Base-by-base conservation (phyloP, 106 monocot genomes). In the Dendrobium chrysotoxum region DNA sequence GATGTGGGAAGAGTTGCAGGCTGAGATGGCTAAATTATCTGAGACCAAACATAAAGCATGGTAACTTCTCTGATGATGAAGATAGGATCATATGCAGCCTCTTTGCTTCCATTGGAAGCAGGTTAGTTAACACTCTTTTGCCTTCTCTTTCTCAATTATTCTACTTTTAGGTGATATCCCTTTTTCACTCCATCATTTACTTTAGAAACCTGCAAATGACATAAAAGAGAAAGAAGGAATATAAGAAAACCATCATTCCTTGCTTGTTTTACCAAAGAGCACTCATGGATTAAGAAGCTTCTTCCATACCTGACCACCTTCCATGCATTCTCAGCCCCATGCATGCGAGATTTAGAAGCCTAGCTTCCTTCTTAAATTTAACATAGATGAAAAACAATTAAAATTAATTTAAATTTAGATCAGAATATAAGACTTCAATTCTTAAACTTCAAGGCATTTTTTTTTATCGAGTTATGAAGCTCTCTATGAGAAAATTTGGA, bases 1-100 rank as follows among this genome's bases (percentile, higher is more conserved):
- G 91, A 79, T 91, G 91, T 81, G 91, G 91, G 70, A 91, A 91
- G 82, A 91, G 91, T 70, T 91, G 91, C 82, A 91, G 91, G 80
- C 76, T 91, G 42, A 84, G 91, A 75, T 91, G 91, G 86, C 80
- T 83, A 17, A 86, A 86, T 80, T 83, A 86, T 75, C 83, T 86
- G 20, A 83, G 86, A 66, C 86, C 86, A 35, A 86, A 86, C 80
- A 83, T 86, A 40, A 86, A 86, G 80, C 86, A 86, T 75, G 86
- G 86, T 3, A 83, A 80, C 76, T 86, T 86, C 80, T 77, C 83
- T 77, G 80, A 77, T 40, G 86, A 86, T 30, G 86, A 83, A 57
- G 86, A 86, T 16, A 80, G 83, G 80, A 75, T 86, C 31, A 86
- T 86, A 5, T 86, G 83, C 71, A 83, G 54, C 57, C 86, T 86